Evolutionary conservation across 345 rosid species (phyloP).

Genomic region (Schrenkiella parvula): DNA sequence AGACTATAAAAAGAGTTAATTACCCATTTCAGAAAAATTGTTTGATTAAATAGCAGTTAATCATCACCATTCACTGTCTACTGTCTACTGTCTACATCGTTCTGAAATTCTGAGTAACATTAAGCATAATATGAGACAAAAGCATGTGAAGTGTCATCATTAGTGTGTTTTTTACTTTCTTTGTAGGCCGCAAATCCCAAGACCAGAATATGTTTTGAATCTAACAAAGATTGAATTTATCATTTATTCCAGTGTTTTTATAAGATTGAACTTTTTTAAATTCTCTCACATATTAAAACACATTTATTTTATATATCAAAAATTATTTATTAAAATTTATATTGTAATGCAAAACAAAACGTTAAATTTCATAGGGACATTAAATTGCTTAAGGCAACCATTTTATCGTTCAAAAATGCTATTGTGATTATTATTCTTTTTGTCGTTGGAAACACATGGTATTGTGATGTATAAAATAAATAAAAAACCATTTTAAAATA

Average conservation of each 20-base stretch:
- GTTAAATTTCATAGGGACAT: not conserved
- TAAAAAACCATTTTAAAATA: not conserved
- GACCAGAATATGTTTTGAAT: not conserved
- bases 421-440: not conserved
- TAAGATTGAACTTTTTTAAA: not conserved
- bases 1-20: not conserved
- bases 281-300: not conserved
- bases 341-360: not conserved
- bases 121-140: conserved; percentile 17
- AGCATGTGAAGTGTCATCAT: conserved; percentile 28
- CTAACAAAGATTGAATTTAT: not conserved
- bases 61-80: too few relatives aligned
- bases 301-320: not conserved
- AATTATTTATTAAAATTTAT: not conserved
- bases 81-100: not conserved
- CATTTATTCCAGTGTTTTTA: not conserved
- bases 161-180: not conserved
- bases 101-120: not conserved
- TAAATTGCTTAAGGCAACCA: not conserved
- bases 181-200: conserved; percentile 26
- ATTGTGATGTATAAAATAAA: not conserved
- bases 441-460: not conserved
- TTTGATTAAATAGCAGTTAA: not conserved
- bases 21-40: too few relatives aligned
- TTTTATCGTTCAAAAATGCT: not conserved